Base-by-base conservation (phyloP, 2,329 filamentous ascomycete species). In the Knoxdaviesia capensis region DNA sequence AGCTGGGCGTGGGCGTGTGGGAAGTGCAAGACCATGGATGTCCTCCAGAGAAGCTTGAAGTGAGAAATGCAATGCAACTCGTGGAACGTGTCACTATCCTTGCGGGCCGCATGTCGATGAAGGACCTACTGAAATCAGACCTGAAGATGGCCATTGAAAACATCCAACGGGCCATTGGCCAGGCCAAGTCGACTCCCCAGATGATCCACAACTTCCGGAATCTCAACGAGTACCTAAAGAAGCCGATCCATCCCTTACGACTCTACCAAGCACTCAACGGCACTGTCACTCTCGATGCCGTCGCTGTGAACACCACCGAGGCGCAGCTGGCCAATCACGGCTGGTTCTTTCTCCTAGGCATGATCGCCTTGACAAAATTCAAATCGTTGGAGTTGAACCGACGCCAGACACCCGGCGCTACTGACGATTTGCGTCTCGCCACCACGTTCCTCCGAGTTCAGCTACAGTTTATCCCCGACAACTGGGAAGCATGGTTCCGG, bases 281-380 rank as follows among this genome's bases (percentile, higher is more conserved):
- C 7, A 71, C 81, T 34, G 71, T 86, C 6, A 74, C 76, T 41
- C 70, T 92, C 28, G 75, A 87, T 45, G 75, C 80, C 2, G 69
- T 83, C 5, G 66, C 73, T 0, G 76, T 87, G 6, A 72, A 77
- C 38, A 68, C 70, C 2, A 68, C 73, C 0, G 80, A 90, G 44
- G 78, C 76, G 41, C 70, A 72, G 1, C 61, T 92, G 33, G 86
- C 87, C 0, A 74, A 74, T 29, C 80, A 84, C 49, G 83, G 86
- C 38, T 96, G 88, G 88, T 94, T 85, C 56, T 94, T 90, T 56
- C 63, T 94, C 31, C 72, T 93, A 47, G 88, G 88, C 20, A 81
- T 90, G 67, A 82, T 93, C 43, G 78, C 84, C 3, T 68, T 96
- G 44, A 84, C 80, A 37, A 93, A 86, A 52, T 96, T 93, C 55